Evolutionary conservation across 2,329 filamentous ascomycete species (phyloP).

Genomic region (Pseudohalonectria lignicola): DNA sequence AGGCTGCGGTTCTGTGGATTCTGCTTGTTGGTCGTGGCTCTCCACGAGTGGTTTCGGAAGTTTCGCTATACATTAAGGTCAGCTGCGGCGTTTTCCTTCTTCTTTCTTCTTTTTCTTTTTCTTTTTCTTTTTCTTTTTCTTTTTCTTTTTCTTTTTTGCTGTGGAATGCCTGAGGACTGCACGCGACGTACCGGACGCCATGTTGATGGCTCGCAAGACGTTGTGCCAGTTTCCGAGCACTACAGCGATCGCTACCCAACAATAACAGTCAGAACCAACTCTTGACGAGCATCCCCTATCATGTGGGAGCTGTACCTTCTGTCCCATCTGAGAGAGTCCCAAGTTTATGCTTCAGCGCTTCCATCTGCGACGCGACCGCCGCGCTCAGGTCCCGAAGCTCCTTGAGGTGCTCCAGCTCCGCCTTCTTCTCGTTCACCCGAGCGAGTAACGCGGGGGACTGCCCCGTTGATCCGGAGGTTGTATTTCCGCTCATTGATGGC

Average conservation of each 20-base stretch:
- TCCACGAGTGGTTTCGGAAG: constrained; percentile 47
- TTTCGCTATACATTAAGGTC: constrained; percentile 41
- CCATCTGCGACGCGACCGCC: constrained; percentile 71
- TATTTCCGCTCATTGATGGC: constrained; percentile 35
- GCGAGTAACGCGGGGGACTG: constrained; percentile 55
- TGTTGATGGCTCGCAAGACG: constrained; percentile 72
- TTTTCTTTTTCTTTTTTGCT: too few species aligned
- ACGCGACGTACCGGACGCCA: constrained; percentile 62
- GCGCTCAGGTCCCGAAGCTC: constrained; percentile 71
- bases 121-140: too few species aligned
- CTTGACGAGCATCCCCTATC: too few species aligned
- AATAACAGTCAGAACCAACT: constrained; percentile 7
- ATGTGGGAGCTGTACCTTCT: too few species aligned
- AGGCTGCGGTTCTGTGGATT: constrained; percentile 9
- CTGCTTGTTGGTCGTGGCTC: constrained; percentile 27
- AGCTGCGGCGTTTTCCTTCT: constrained; percentile 7
- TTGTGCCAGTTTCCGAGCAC: constrained; percentile 84
- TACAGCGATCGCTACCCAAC: constrained; percentile 62
- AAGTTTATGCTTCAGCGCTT: constrained; percentile 67
- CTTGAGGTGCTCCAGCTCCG: constrained; percentile 67
- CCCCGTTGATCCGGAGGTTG: constrained; percentile 32
- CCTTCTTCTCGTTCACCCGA: constrained; percentile 77
- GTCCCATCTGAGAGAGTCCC: constrained; percentile 70
- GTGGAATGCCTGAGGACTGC: too few species aligned
- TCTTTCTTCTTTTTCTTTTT: too few species aligned